Evolutionary conservation across 371 early-diverging fungal genomes (phyloP).

Genomic region (Rozella allomycis): DNA sequence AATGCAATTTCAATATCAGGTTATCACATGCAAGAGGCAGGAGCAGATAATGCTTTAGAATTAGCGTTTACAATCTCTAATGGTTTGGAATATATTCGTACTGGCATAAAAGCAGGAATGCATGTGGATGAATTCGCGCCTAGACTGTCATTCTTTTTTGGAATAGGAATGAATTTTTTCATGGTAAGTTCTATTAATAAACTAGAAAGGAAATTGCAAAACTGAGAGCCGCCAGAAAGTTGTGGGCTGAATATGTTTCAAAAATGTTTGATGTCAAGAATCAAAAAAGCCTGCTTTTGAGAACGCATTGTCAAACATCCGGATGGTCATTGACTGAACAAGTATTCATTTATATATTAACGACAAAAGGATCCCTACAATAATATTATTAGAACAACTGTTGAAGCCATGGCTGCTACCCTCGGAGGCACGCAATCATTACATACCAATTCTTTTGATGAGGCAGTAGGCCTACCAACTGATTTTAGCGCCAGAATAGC

Average conservation of each 20-base stretch:
- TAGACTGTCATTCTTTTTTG: conserved; percentile 70
- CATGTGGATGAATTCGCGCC: conserved; percentile 65
- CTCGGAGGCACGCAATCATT: conserved; percentile 68
- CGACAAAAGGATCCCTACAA: conserved; percentile 47
- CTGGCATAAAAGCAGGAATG: conserved; percentile 54
- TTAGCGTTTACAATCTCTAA: conserved; percentile 68
- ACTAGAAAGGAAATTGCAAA: conserved; percentile 47
- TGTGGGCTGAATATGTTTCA: conserved; percentile 56
- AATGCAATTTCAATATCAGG: conserved; percentile 76
- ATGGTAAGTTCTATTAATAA: conserved; percentile 22
- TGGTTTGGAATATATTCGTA: conserved; percentile 53
- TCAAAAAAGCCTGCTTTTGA: conserved; percentile 43
- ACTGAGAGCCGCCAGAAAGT: conserved; percentile 54
- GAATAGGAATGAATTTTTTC: conserved; percentile 76
- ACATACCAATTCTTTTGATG: conserved; percentile 65
- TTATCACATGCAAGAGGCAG: conserved; percentile 74
- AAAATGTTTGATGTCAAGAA: conserved; percentile 49
- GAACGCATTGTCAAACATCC: conserved; percentile 70
- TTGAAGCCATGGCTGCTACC: conserved; percentile 71
- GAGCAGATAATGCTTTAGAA: conserved; percentile 59
- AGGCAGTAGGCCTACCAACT: conserved; percentile 56
- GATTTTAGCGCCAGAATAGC: conserved; percentile 59
- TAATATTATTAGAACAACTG: conserved; percentile 60
- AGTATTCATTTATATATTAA: conserved; percentile 6
- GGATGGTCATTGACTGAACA: conserved; percentile 75